phyloP scores from a whole-genome alignment of 805 yeast species.

The Grigorovia humatica region DNA sequence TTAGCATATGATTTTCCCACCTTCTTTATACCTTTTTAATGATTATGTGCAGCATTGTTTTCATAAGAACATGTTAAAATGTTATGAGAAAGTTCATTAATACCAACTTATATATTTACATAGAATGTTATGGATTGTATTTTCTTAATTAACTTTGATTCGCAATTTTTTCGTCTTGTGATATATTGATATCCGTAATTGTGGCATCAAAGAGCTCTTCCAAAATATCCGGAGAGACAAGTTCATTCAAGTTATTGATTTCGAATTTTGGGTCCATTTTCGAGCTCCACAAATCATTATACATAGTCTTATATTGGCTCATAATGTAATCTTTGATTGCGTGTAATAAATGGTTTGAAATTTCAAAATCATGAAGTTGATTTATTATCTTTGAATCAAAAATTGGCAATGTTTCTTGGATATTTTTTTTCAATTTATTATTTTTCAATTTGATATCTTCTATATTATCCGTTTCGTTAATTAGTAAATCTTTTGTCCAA shows the following conservation, averaged over 20 bases:
- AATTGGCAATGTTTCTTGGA: constrained; percentile 47
- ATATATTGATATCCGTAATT: background rate
- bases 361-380: constrained; percentile 48
- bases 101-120: background rate
- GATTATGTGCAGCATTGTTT: too few relatives aligned
- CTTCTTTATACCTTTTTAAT: too few relatives aligned
- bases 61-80: too few relatives aligned
- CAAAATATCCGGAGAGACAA: background rate
- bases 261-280: constrained; percentile 9
- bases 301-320: constrained; percentile 47
- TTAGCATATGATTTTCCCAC: too few relatives aligned
- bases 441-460: constrained; percentile 11
- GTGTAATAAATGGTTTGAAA: constrained; percentile 44
- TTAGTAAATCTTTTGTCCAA: constrained; percentile 13
- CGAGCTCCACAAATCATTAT: constrained; percentile 9
- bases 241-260: constrained; percentile 10
- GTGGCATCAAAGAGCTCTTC: background rate
- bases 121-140: background rate
- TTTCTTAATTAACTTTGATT: background rate
- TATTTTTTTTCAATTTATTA: constrained; percentile 35
- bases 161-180: background rate
- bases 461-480: background rate
- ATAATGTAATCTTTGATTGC: constrained; percentile 55
- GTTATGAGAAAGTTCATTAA: too few relatives aligned
- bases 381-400: constrained; percentile 39